These are phyloP conservation scores for Spizellomyces punctatus DNA, from an alignment of 192 early-diverging fungal genomes.

Conservation along the genomic window DNA sequence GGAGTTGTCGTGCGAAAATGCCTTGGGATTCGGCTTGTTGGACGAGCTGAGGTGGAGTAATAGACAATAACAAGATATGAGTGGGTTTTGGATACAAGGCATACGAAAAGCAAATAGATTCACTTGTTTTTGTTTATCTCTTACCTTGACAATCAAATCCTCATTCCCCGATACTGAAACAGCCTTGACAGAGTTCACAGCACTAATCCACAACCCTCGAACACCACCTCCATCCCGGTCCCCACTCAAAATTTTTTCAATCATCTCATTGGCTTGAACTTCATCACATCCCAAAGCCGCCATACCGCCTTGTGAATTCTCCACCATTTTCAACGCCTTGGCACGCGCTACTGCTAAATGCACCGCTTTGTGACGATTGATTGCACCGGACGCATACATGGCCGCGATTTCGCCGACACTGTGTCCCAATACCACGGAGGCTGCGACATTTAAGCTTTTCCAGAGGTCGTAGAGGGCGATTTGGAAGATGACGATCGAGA, in stretches of 20 bases:
- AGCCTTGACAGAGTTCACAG: conserved; percentile 33
- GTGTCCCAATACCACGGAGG: conserved; percentile 32
- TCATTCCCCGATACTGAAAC: conserved; percentile 34
- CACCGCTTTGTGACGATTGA: conserved; percentile 29
- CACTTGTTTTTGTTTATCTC: too few relatives aligned
- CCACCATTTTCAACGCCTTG: conserved; percentile 17
- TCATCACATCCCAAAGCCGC: conserved; percentile 21
- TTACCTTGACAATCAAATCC: conserved; percentile 21
- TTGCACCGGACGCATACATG: conserved; percentile 29
- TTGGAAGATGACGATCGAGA: conserved; percentile 34
- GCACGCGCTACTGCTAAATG: conserved; percentile 38
- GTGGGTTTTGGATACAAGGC: too few relatives aligned
- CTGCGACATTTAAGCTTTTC: conserved; percentile 29
- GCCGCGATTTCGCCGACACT: conserved; percentile 41
- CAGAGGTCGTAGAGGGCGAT: conserved; percentile 35
- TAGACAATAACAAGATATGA: too few relatives aligned
- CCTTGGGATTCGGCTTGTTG: too few relatives aligned
- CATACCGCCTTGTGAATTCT: conserved; percentile 34
- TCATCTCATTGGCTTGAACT: too few relatives aligned
- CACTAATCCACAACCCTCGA: conserved; percentile 29
- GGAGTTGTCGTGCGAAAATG: too few relatives aligned
- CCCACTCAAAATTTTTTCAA: too few relatives aligned
- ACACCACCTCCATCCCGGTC: too few relatives aligned
- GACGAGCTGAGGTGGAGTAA: too few relatives aligned
- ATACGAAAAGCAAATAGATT: too few relatives aligned